phyloP scores from a whole-genome alignment of 2,329 filamentous ascomycete species.

The Fusarium brachygibbosum region DNA sequence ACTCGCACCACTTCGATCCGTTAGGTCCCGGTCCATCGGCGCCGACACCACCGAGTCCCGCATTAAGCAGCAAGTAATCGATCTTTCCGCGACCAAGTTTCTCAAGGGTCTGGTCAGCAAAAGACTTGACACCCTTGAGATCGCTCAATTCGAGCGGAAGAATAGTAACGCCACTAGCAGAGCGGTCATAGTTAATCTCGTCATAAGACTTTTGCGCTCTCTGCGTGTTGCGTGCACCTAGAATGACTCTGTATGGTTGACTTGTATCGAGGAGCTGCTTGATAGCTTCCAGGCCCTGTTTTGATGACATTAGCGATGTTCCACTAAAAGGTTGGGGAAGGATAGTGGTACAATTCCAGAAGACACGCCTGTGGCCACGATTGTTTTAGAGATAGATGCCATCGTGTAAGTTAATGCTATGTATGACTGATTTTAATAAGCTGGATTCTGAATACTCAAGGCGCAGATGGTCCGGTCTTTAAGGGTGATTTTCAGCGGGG shows the following conservation, averaged over 20 bases:
- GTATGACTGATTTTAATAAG: neutral
- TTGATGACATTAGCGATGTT: slow-evolving; percentile 2
- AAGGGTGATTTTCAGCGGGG: slow-evolving; percentile 29
- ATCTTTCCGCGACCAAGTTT: slow-evolving; percentile 58
- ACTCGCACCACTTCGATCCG: slow-evolving; percentile 65
- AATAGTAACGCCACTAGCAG: slow-evolving; percentile 58
- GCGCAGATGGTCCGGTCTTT: neutral
- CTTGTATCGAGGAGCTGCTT: slow-evolving; percentile 63
- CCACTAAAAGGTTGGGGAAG: neutral
- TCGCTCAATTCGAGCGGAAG: slow-evolving; percentile 64
- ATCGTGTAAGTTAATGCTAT: slow-evolving; percentile 44
- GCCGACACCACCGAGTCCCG: slow-evolving; percentile 57
- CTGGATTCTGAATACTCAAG: neutral
- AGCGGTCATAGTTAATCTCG: slow-evolving; percentile 57
- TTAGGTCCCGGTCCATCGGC: slow-evolving; percentile 54
- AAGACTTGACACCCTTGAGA: slow-evolving; percentile 60
- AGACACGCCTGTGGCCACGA: slow-evolving; percentile 64
- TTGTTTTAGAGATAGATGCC: slow-evolving; percentile 60
- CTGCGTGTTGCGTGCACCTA: slow-evolving; percentile 63
- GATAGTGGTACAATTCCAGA: slow-evolving; percentile 61
- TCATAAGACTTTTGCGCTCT: slow-evolving; percentile 59
- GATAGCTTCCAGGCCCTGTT: slow-evolving; percentile 66
- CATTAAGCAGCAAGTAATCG: slow-evolving; percentile 66
- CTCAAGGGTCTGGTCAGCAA: slow-evolving; percentile 60
- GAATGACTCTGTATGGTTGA: slow-evolving; percentile 63